These are phyloP conservation scores for Antrodiella citrinella DNA, from an alignment of 768 basidiomycete genomes.

Conservation along the genomic window DNA sequence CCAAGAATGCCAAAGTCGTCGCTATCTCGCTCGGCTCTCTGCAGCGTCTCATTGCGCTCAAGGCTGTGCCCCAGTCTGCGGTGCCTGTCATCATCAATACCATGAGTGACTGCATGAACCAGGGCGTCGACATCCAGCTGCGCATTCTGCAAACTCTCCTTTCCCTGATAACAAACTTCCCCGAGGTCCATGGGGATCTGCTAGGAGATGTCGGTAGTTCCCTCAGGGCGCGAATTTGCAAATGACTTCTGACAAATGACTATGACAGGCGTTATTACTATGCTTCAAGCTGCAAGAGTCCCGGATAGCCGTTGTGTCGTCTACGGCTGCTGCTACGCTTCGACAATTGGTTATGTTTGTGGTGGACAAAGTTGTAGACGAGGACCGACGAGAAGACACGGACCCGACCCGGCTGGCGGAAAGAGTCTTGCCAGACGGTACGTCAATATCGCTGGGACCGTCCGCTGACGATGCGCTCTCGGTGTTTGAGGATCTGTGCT, in stretches of 20 bases:
- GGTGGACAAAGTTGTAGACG: slow-evolving; percentile 85
- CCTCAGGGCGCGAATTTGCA: too few relatives aligned
- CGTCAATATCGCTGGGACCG: slow-evolving; percentile 52
- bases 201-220: slow-evolving; percentile 65
- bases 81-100: slow-evolving; percentile 77
- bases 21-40: slow-evolving; percentile 87
- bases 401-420: slow-evolving; percentile 26
- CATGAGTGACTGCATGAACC: slow-evolving; percentile 81
- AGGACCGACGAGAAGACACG: slow-evolving; percentile 46
- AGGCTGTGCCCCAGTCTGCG: slow-evolving; percentile 73
- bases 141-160: slow-evolving; percentile 89
- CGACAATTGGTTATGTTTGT: slow-evolving; percentile 97
- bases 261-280: slow-evolving; percentile 73
- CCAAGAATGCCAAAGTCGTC: slow-evolving; percentile 89
- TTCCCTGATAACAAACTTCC: slow-evolving; percentile 84
- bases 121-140: slow-evolving; percentile 95
- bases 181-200: slow-evolving; percentile 67
- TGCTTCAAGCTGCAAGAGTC: slow-evolving; percentile 96
- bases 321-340: slow-evolving; percentile 92
- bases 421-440: slow-evolving; percentile 61
- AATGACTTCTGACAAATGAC: too few relatives aligned
- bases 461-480: slow-evolving; percentile 80
- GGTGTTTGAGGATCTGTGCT: slow-evolving; percentile 88
- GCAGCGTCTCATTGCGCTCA: slow-evolving; percentile 81
- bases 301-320: slow-evolving; percentile 91